A percentile compares a stretch with the other conserved stretches of the same genome.
These are phyloP conservation scores for Ilex paraguariensis DNA, from an alignment of 305 asterid species.

Conservation along the genomic window DNA sequence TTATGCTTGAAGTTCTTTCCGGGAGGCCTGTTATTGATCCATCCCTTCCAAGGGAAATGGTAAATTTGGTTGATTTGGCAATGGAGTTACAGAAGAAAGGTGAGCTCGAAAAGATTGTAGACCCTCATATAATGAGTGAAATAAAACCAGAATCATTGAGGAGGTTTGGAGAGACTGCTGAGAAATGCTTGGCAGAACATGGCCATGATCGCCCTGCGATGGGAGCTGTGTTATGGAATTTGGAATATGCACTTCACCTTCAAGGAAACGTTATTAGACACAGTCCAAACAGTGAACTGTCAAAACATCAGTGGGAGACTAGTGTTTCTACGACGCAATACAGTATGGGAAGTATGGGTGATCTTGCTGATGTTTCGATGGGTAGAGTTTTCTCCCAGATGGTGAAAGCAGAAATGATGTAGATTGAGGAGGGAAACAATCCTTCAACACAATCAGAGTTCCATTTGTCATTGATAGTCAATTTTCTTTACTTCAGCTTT, in stretches of 20 bases:
- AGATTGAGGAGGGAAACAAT: neutral
- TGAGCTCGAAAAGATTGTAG: slow-evolving; percentile 18
- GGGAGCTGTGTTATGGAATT: slow-evolving; percentile 42
- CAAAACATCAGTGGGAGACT: neutral
- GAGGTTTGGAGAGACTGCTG: slow-evolving; percentile 27
- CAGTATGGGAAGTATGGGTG: slow-evolving; percentile 26
- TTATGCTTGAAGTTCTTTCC: slow-evolving; percentile 29
- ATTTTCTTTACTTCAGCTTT: too few species aligned
- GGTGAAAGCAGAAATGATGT: slow-evolving; percentile 25
- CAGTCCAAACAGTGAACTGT: slow-evolving; percentile 1
- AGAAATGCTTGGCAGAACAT: slow-evolving; percentile 33
- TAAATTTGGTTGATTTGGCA: slow-evolving; percentile 34
- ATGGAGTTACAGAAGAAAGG: slow-evolving; percentile 13
- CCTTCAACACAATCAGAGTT: too few species aligned
- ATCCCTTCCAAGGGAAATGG: slow-evolving; percentile 21
- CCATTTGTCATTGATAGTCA: too few species aligned
- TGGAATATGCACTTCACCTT: slow-evolving; percentile 32
- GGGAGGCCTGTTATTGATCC: slow-evolving; percentile 43
- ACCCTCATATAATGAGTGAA: slow-evolving; percentile 18
- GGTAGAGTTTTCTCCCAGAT: slow-evolving; percentile 30
- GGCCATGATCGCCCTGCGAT: slow-evolving; percentile 30
- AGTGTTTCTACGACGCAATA: slow-evolving; percentile 15
- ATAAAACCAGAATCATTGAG: slow-evolving; percentile 21
- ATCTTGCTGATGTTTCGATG: slow-evolving; percentile 33
- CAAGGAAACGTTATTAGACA: slow-evolving; percentile 13